These are phyloP conservation scores for Azolla pinnata DNA, from an alignment of 75 land plant genomes.

Conservation along the genomic window DNA sequence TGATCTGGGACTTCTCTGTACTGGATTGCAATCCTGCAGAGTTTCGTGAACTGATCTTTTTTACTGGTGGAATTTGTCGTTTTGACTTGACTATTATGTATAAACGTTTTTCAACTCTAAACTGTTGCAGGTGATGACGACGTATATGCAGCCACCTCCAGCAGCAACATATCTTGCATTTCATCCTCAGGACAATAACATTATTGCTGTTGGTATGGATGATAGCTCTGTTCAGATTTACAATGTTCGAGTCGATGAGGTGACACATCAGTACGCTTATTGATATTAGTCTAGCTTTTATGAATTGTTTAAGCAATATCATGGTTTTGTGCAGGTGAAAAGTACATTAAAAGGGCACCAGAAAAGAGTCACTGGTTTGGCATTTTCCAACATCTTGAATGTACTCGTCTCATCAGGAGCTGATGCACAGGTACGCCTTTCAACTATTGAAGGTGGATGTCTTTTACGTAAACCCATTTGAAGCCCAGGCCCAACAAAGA, in stretches of 20 bases:
- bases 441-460: too few species aligned
- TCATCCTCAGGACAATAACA: constrained; percentile 55
- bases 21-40: too few species aligned
- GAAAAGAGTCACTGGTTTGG: constrained; percentile 52
- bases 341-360: constrained; percentile 52
- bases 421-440: constrained; percentile 59
- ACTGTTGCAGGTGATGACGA: constrained; percentile 42
- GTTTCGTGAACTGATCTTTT: constrained; percentile 2
- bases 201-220: constrained; percentile 61
- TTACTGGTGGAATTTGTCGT: neutral
- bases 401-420: constrained; percentile 62
- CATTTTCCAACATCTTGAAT: constrained; percentile 41
- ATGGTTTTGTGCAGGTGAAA: constrained; percentile 29
- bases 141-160: constrained; percentile 56
- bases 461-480: too few species aligned
- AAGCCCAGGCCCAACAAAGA: too few species aligned
- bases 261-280: neutral
- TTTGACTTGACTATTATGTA: neutral
- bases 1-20: too few species aligned
- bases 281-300: neutral
- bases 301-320: neutral
- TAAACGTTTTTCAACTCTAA: neutral
- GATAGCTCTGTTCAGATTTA: constrained; percentile 45
- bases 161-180: constrained; percentile 58
- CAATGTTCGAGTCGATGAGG: constrained; percentile 50